Evolutionary conservation across 148 eudicot genomes (phyloP).

Genomic region (Nepenthes gracilis): DNA sequence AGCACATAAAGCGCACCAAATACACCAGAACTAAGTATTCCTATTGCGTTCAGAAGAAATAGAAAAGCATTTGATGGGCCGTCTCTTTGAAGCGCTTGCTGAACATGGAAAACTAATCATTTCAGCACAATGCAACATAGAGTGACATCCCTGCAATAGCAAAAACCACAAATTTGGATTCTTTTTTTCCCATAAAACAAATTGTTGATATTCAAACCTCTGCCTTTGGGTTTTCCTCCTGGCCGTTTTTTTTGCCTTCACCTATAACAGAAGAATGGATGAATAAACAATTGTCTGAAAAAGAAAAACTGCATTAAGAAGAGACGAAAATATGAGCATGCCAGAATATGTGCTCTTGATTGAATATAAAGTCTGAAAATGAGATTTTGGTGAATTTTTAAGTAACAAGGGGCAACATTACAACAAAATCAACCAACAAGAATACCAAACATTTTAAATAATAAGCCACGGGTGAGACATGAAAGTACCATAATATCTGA

Average conservation of each 20-base stretch:
- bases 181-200: constrained; percentile 3
- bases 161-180: not conserved
- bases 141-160: not conserved
- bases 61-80: constrained; percentile 44
- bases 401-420: too few species aligned
- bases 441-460: too few species aligned
- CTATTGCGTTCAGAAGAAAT: constrained; percentile 59
- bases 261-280: constrained; percentile 20
- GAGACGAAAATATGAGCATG: not conserved
- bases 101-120: constrained; percentile 15
- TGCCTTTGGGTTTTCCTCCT: constrained; percentile 25
- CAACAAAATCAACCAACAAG: too few species aligned
- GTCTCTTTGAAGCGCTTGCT: constrained; percentile 34
- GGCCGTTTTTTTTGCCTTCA: constrained; percentile 17
- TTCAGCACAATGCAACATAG: constrained; percentile 8
- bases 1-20: constrained; percentile 70
- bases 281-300: not conserved
- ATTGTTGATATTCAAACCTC: constrained; percentile 39
- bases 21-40: constrained; percentile 57
- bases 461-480: too few species aligned
- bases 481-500: too few species aligned
- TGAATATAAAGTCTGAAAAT: too few species aligned
- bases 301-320: not conserved
- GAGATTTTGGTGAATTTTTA: too few species aligned
- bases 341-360: not conserved